Evolutionary conservation across 768 basidiomycete species (phyloP).

Genomic region (Tylopilus felleus): DNA sequence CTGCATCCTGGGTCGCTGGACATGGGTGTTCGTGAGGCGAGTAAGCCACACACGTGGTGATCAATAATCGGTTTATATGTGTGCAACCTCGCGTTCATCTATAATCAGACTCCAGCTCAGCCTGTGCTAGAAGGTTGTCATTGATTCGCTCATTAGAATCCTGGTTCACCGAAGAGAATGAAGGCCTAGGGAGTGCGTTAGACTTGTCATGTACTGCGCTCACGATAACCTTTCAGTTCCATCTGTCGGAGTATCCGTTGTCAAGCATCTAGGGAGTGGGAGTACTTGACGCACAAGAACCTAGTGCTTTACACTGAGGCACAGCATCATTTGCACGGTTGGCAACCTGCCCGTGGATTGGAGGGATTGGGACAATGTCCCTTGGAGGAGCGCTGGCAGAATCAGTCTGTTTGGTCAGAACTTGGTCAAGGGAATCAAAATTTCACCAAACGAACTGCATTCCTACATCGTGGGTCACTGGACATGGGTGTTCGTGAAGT

Average conservation of each 20-base stretch:
- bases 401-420: slow-evolving; percentile 1
- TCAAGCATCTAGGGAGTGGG: no score
- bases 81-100: no score
- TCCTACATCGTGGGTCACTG: neutral
- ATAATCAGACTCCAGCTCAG: no score
- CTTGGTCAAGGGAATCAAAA: slow-evolving; percentile 1
- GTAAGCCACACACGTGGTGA: neutral
- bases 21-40: neutral
- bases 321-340: no score
- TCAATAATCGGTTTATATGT: neutral
- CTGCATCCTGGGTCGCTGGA: neutral
- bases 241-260: no score
- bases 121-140: no score
- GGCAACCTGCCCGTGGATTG: neutral
- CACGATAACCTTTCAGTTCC: no score
- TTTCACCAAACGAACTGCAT: slow-evolving; percentile 4
- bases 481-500: neutral
- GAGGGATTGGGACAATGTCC: neutral
- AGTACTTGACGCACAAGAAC: neutral
- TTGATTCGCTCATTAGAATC: no score
- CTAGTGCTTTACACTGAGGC: no score
- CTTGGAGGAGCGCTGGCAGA: neutral
- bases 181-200: no score
- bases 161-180: no score
- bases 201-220: no score